Evolutionary conservation across 108 stramenopile genomes (phyloP), one percentile per base, ranked within the genome.

Genomic region (Fragilaria radians): DNA sequence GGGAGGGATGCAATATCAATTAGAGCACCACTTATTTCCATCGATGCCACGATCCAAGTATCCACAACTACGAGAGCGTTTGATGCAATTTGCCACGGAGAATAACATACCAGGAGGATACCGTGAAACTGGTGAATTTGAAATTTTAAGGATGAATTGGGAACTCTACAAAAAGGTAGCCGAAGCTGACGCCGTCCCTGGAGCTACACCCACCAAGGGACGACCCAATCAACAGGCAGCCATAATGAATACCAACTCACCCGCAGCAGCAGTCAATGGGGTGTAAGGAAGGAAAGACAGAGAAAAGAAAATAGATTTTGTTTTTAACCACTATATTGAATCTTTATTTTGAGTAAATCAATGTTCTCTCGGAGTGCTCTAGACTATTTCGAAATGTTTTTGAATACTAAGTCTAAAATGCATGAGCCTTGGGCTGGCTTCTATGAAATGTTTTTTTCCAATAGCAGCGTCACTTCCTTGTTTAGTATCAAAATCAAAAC

Each of bases 21-120:
- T 96, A 49, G 92, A 94, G 72, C 97, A 98, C 67, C 96, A 97
- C 72, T 70, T 98, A 32, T 97, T 97, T 76, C 97, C 97, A 22
- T 78, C 78, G 49, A 86, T 95, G 85, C 97, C 97, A 22, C 76
- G 95, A 46, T 82, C 82, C 61, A 89, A 91, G 52, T 95, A 95
- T 62, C 78, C 81, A n/a, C 46, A 47, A 45, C 72, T 94, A 17
- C 81, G 79, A 57, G 73, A 79, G 19, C 71, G 88, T 46, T 77
- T 98, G 23, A 62, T 57, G 27, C 78, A 86, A 54, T 95, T 96
- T 76, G 92, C 91, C 56, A 70, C 85, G 52, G 88, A 95, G 30
- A 83, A 98, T 66, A 82, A 88, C 9, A 83, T 98, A 14, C 80
- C 83, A 5, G 90, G 90, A 22, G 87, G 85, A 28, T 89, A 89